phyloP scores from a whole-genome alignment of 169 alveolate species.

The Plasmodium knowlesi region DNA sequence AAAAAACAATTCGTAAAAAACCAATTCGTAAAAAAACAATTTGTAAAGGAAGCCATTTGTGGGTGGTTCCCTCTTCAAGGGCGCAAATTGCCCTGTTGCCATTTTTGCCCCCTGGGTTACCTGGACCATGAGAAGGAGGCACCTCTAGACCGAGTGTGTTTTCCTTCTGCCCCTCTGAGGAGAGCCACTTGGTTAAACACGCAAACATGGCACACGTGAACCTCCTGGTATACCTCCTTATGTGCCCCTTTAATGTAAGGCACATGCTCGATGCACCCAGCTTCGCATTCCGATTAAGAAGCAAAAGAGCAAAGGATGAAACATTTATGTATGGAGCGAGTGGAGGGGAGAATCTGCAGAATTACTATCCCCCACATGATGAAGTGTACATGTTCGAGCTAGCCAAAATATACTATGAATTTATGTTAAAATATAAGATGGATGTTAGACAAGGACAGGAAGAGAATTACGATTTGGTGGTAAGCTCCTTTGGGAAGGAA shows the following conservation, averaged over 20 bases:
- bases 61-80: not conserved
- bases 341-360: not conserved
- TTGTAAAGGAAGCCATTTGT: not conserved
- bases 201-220: slow-evolving; percentile 1
- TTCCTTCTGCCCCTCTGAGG: not conserved
- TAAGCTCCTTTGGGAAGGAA: not conserved
- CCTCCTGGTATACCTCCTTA: slow-evolving; percentile 21
- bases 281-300: slow-evolving; percentile 11
- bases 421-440: slow-evolving; percentile 7
- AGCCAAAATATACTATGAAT: slow-evolving; percentile 1
- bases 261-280: slow-evolving; percentile 22
- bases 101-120: not conserved
- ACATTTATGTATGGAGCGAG: not conserved
- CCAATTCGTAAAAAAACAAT: too few species aligned
- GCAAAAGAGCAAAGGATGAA: not conserved
- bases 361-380: not conserved
- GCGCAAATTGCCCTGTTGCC: not conserved
- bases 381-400: slow-evolving; percentile 24
- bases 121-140: not conserved
- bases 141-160: not conserved
- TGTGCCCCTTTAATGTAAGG: slow-evolving; percentile 43
- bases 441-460: not conserved
- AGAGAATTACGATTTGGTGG: slow-evolving; percentile 6
- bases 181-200: not conserved
- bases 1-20: not conserved